Base-by-base conservation (phyloP, 352 stramenopile species). In the Thraustochytrium aureum region DNA sequence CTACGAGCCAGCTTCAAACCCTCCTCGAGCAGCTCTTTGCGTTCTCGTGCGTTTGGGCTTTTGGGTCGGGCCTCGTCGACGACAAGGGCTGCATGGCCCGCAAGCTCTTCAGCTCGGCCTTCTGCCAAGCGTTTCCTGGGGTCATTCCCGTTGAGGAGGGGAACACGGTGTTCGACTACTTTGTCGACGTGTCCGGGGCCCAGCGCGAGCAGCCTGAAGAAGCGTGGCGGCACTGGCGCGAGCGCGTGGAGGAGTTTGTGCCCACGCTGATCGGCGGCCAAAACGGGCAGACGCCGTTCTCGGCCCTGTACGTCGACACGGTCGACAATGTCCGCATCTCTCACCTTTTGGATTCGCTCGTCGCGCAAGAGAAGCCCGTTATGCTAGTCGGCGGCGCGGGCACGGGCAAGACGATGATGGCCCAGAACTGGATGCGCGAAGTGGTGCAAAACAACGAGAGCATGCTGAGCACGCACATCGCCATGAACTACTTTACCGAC, bases 321-420 rank as follows among this genome's bases (percentile, higher is more conserved):
- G 96, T 93, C 0, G 93, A 98, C 83, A 96, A 91, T 33, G 90
- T 97, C 2, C 84, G 95, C 60, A 96, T 97, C 86, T 96, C 87
- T 39, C 92, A 95, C 72, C 89, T 98, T 35, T 83, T 98, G 0
- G 94, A 73, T 43, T 84, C 89, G 30, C 90, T 88, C 12, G 89
- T 94, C 56, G 92, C 92, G 85, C 87, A 91, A 22, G 89, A 95
- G 75, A 91, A 92, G 64, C 93, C 94, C 2, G 89, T 98, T 30
- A 86, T 98, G 30, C 94, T 98, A 72, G 91, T 98, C 0, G 93
- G 94, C 7, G 93, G 96, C 38, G 94, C 89, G 69, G 94, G 94
- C 61, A 98, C 94, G 0, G 94, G 93, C 20, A 98, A 98, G 86
- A 98, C 93, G 0, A 88, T 96, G 38, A 97, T 94, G 22, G 95